A percentile compares a stretch with the other conserved stretches of the same genome.
Evolutionary conservation across 768 basidiomycete genomes (phyloP).

Genomic region (Lyophyllum shimeji): DNA sequence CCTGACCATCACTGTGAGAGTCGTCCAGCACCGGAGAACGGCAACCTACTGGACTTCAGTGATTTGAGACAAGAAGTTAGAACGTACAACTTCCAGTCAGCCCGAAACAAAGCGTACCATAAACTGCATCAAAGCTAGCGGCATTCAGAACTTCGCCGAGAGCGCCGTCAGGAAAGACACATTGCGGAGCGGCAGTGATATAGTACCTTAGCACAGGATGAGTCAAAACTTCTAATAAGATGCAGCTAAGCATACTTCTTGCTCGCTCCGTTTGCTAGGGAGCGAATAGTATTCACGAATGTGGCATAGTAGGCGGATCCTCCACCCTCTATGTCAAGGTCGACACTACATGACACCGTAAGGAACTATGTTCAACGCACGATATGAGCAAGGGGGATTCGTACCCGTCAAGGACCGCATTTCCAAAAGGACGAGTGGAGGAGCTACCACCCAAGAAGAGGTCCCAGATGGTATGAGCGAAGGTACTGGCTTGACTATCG

Average conservation of each 20-base stretch:
- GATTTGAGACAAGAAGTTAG: not conserved
- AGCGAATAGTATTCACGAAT: slow-evolving; percentile 57
- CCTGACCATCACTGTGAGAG: slow-evolving; percentile 25
- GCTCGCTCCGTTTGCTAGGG: slow-evolving; percentile 46
- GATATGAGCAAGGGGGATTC: slow-evolving; percentile 2
- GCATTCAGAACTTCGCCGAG: slow-evolving; percentile 58
- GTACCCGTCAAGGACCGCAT: slow-evolving; percentile 72
- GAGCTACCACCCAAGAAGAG: slow-evolving; percentile 61
- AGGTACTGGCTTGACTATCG: slow-evolving; percentile 54
- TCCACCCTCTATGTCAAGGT: slow-evolving; percentile 79
- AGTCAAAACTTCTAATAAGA: not conserved
- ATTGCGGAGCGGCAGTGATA: slow-evolving; percentile 64
- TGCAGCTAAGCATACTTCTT: slow-evolving; percentile 42
- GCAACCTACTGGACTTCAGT: slow-evolving; percentile 32
- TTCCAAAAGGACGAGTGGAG: slow-evolving; percentile 68
- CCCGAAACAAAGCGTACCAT: slow-evolving; percentile 35
- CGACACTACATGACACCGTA: slow-evolving; percentile 38
- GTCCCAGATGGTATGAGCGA: slow-evolving; percentile 72
- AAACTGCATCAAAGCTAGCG: slow-evolving; percentile 69
- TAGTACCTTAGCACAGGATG: slow-evolving; percentile 47
- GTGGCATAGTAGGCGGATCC: slow-evolving; percentile 45
- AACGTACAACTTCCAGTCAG: not conserved
- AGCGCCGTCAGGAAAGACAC: slow-evolving; percentile 67
- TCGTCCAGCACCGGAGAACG: not conserved
- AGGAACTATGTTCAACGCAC: no score